Conservation (phyloP, 2,329 filamentous ascomycete species). For the Ophiostoma australiae region DNA sequence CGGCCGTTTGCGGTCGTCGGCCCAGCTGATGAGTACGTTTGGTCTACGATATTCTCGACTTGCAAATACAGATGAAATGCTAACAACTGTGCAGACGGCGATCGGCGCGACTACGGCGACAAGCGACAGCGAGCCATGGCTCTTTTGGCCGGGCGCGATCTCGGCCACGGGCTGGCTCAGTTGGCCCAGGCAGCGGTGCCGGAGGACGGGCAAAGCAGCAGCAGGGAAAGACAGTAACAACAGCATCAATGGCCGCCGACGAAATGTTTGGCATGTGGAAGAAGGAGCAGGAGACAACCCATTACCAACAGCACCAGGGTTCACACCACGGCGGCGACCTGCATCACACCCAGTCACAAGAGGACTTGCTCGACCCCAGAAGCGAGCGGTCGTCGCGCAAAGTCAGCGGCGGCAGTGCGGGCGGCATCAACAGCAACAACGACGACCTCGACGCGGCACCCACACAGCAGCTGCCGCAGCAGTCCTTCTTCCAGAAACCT, state of each 20-base stretch:
- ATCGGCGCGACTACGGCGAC: constrained; percentile 45
- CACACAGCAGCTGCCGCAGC: constrained; percentile 16
- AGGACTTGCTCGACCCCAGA: constrained; percentile 20
- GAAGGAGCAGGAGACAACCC: constrained; percentile 38
- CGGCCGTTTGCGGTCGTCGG: constrained; percentile 60
- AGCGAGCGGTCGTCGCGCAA: constrained; percentile 28
- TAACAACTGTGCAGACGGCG: constrained; percentile 46
- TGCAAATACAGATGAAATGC: background rate
- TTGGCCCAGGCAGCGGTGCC: constrained; percentile 19
- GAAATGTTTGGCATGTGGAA: constrained; percentile 58
- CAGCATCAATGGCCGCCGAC: constrained; percentile 56
- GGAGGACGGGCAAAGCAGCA: constrained; percentile 18
- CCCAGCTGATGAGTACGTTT: constrained; percentile 26
- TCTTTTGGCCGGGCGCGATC: constrained; percentile 64
- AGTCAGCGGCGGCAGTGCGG: constrained; percentile 26
- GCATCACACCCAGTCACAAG: constrained; percentile 29
- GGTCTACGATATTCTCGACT: background rate
- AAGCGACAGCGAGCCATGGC: constrained; percentile 47
- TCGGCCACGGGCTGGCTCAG: constrained; percentile 33
- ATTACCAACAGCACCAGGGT: constrained; percentile 19
- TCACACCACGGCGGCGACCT: constrained; percentile 19
- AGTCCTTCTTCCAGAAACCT: constrained; percentile 29
- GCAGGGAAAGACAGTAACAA: constrained; percentile 47
- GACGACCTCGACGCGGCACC: constrained; percentile 29
- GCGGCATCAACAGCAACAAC: constrained; percentile 22